Evolutionary conservation across 129 eudicot genomes (phyloP), one percentile per base, ranked within the genome.

Genomic region (Escallonia herrerae): DNA sequence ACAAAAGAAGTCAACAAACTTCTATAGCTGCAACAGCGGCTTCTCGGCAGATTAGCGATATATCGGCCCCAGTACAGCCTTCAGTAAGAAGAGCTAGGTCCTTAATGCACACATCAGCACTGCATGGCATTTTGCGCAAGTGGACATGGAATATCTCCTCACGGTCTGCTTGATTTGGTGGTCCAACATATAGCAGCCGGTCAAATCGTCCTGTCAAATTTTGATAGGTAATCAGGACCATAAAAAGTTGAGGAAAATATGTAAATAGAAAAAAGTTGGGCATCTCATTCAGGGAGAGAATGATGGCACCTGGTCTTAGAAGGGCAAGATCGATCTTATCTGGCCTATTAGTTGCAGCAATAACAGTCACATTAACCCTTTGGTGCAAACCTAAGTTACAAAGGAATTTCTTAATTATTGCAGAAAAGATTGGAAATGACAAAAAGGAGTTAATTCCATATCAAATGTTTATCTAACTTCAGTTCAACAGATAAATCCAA

Each of bases 301-400:
- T 51, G 55, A 64, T 71, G 63, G 66, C 58, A 93, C 99, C 96
- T 80, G 99, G 96, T 71, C 99, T 83, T 5, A 94, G 76, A 78
- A 94, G 99, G 13, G 99, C 99, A 1, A 90, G 75, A 60, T 94
- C 99, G 15, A 89, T 94, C 65, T 89, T 89, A 73, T 94, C 99
- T 15, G 96, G 97, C 43, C 95, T 80, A 69, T 94, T 94, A 67
- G 99, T 94, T 5, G 99, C 99, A 69, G 99, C 99, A 81, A 94
- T 89, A 33, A 94, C 93, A 14, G 88, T 89, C 51, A 94, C 99
- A 65, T 83, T 75, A 65, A 79, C 88, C 75, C 99, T 86, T 65
- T 82, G 79, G 60, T 84, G 93, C 77, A 94, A 77, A 66, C 99
- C 99, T 94, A 71, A 15, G 77, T 58, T 58, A 62, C 51, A n/a